A percentile compares a stretch with the other conserved stretches of the same genome.
phyloP scores from a whole-genome alignment of 306 rosid species.

The Vicia faba region DNA sequence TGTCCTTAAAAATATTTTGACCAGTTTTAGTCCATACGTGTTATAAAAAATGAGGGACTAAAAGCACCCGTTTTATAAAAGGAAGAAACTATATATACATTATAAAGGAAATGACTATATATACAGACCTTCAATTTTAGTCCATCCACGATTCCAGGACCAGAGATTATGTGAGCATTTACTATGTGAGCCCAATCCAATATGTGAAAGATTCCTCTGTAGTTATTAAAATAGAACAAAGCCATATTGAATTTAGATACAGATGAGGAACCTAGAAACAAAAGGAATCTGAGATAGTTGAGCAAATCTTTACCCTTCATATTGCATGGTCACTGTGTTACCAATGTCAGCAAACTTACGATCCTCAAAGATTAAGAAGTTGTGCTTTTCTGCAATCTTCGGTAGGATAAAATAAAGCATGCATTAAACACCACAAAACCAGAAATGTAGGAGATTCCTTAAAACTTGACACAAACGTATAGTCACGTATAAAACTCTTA shows the following conservation, averaged over 20 bases:
- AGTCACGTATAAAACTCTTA: not conserved
- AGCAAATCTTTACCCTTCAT: conserved; percentile 69
- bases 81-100: not conserved
- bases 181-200: conserved; percentile 95
- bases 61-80: too few species aligned
- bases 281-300: conserved; percentile 9
- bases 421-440: conserved; percentile 34
- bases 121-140: conserved; percentile 73
- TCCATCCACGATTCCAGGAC: conserved; percentile 93
- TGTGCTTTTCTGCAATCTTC: conserved; percentile 82
- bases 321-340: conserved; percentile 91
- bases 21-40: too few species aligned
- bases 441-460: conserved; percentile 16
- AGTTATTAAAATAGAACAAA: conserved; percentile 30
- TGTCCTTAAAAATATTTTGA: too few species aligned
- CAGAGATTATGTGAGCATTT: conserved; percentile 92
- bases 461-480: conserved; percentile 7
- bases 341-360: conserved; percentile 97
- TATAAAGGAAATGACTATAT: not conserved
- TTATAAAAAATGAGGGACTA: too few species aligned
- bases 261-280: not conserved
- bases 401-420: conserved; percentile 38
- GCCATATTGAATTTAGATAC: conserved; percentile 7
- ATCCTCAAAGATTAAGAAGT: conserved; percentile 92
- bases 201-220: conserved; percentile 84